A percentile compares a stretch with the other conserved stretches of the same genome.
phyloP scores from a whole-genome alignment of 2,329 filamentous ascomycete species.

The Fusarium dimerum region DNA sequence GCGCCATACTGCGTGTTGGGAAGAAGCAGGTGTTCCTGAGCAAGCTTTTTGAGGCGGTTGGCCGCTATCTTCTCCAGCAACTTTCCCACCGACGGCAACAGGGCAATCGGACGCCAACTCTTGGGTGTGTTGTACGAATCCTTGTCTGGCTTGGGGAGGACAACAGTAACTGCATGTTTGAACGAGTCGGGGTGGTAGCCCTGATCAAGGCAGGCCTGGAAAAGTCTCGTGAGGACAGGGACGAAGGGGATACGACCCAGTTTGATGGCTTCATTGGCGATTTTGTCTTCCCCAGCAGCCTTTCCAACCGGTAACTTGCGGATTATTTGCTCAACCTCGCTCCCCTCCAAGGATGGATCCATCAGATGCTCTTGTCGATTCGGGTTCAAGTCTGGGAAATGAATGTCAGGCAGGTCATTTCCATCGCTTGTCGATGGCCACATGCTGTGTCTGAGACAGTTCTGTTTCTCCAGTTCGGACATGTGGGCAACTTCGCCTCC shows the following conservation, averaged over 20 bases:
- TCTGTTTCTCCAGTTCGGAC: too few relatives aligned
- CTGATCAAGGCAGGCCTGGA: constrained; percentile 7
- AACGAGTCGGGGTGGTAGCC: constrained; percentile 4
- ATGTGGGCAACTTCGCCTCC: too few relatives aligned
- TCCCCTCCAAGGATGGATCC: neutral
- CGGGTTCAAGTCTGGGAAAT: too few relatives aligned
- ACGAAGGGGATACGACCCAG: neutral
- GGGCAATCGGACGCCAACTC: constrained; percentile 8
- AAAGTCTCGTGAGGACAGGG: neutral
- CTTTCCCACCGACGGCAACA: constrained; percentile 6
- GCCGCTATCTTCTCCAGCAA: constrained; percentile 6
- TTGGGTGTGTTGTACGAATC: constrained; percentile 4
- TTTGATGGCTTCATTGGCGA: constrained; percentile 9
- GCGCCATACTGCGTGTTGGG: constrained; percentile 3
- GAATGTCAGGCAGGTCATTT: too few relatives aligned
- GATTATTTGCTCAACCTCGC: neutral
- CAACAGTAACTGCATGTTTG: constrained; percentile 2
- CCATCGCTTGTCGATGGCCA: too few relatives aligned
- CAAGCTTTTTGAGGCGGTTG: neutral
- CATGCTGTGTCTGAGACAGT: too few relatives aligned
- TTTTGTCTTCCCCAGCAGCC: constrained; percentile 1
- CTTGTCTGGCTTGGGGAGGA: constrained; percentile 8
- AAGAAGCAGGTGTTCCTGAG: neutral
- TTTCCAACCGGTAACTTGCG: neutral
- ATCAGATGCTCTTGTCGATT: neutral